Base-by-base conservation (phyloP, 805 yeast genomes). In the Cyberlindnera xylosilytica region DNA sequence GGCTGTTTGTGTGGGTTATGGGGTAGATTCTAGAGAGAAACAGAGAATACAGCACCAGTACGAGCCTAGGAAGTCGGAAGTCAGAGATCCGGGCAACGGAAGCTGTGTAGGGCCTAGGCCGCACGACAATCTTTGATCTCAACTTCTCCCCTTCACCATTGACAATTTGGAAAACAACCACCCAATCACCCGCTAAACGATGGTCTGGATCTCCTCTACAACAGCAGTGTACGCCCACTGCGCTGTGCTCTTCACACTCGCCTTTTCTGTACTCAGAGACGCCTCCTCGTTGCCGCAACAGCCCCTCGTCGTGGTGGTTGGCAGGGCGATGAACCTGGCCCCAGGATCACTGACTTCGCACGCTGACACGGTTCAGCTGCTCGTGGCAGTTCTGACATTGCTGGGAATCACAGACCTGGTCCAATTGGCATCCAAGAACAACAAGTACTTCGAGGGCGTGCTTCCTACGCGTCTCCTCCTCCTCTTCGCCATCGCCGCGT, bases 391-490 rank as follows among this genome's bases (percentile, higher is more conserved):
- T 2, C 59, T 81, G 19, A 60, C 64, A 0, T 49, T 73, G 3
- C 50, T 70, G 33, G 78, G 78, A 0, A 7, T 79, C 4, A 56
- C 67, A 20, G 93, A 84, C 60, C 52, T 83, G 34, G 65, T 81
- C 13, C 86, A 88, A n/a, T 58, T 80, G 33, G 38, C 76, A 17
- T 78, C 65, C 34, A 60, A 56, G 11, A 74, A 74, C 39, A 38
- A 42, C 10, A 46, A 50, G 20, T 81, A 75, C 59, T 83, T 83
- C 53, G 82, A 80, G 50, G 68, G 81, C 0, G 57, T 79, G 10
- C 76, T 81, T 2, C 87, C 89, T 9, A 51, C 73, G 6, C 70
- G 90, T 57, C 60, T 83, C 41, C 50, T 71, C 13, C 31, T 70
- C 8, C 74, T 67, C 52, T 82, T 84, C 51, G 52, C 58, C 0